These are phyloP conservation scores for Maudiozyma serrabonitensis DNA, from an alignment of 805 yeast genomes.

Conservation along the genomic window DNA sequence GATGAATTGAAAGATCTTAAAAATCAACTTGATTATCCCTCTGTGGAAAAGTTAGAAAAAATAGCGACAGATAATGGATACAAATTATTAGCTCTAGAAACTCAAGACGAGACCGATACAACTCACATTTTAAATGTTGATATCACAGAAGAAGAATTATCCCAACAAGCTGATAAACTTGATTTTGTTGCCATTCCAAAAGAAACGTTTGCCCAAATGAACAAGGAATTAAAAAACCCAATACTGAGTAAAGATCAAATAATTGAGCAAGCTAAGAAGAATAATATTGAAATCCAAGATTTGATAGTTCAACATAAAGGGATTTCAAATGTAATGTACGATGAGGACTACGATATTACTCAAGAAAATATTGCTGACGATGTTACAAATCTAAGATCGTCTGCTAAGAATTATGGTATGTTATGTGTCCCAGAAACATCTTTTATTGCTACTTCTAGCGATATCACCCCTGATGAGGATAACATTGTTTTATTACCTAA, in stretches of 20 bases:
- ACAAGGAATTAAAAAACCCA: conserved; percentile 23
- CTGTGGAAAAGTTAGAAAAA: conserved; percentile 16
- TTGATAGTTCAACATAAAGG: not conserved
- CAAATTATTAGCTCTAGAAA: not conserved
- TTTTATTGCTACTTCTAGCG: conserved; percentile 48
- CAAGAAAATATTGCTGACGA: conserved; percentile 7
- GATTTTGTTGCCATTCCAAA: conserved; percentile 23
- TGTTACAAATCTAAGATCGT: conserved; percentile 25
- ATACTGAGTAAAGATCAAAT: conserved; percentile 16
- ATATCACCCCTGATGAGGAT: conserved; percentile 40
- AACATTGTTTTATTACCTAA: conserved; percentile 57
- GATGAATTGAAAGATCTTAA: not conserved
- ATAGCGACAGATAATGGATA: not conserved
- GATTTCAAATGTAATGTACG: not conserved
- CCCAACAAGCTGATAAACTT: not conserved
- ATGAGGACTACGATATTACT: conserved; percentile 6
- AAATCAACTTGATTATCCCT: not conserved
- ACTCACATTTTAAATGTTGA: not conserved
- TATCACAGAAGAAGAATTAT: conserved; percentile 5
- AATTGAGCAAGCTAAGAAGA: conserved; percentile 21
- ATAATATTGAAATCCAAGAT: conserved; percentile 3
- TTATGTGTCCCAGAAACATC: conserved; percentile 50
- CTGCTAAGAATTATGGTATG: conserved; percentile 39
- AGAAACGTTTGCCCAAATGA: conserved; percentile 27
- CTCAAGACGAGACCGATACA: not conserved